Conservation (phyloP, 306 rosid species). For the Cicer cuneatum region DNA sequence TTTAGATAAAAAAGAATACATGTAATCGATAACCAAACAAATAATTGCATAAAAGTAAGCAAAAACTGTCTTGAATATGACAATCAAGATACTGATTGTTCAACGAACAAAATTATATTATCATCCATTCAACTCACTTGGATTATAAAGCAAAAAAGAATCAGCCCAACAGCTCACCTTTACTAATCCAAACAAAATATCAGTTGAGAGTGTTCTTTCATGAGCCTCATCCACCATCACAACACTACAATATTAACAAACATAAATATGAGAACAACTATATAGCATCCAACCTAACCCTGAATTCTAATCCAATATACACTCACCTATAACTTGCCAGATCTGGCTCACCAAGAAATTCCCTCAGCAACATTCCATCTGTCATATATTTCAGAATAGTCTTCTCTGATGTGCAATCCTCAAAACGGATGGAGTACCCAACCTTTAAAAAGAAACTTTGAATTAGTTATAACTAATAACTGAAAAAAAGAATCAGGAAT, state of each 20-base stretch:
- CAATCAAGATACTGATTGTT: slow-evolving; percentile 38
- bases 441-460: slow-evolving; percentile 60
- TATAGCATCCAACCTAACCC: slow-evolving; percentile 39
- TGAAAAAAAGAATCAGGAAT: neutral
- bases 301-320: slow-evolving; percentile 30
- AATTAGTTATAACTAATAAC: slow-evolving; percentile 30
- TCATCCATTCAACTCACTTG: slow-evolving; percentile 30
- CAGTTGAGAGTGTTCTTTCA: slow-evolving; percentile 97
- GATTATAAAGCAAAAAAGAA: slow-evolving; percentile 6
- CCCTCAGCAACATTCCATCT: slow-evolving; percentile 96
- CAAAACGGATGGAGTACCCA: slow-evolving; percentile 97
- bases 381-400: slow-evolving; percentile 95
- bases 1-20: slow-evolving; percentile 27
- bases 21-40: slow-evolving; percentile 28
- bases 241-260: slow-evolving; percentile 66
- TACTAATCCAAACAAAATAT: slow-evolving; percentile 90
- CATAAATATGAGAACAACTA: slow-evolving; percentile 37
- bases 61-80: slow-evolving; percentile 20
- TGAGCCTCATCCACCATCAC: slow-evolving; percentile 99
- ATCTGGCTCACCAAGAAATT: slow-evolving; percentile 96
- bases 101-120: slow-evolving; percentile 20
- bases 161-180: slow-evolving; percentile 60
- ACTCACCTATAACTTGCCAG: slow-evolving; percentile 86
- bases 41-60: slow-evolving; percentile 2
- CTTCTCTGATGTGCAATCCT: slow-evolving; percentile 96